A percentile compares a stretch with the other conserved stretches of the same genome.
phyloP scores from a whole-genome alignment of 2,329 filamentous ascomycete species.

The Chaetomium olivaceum region DNA sequence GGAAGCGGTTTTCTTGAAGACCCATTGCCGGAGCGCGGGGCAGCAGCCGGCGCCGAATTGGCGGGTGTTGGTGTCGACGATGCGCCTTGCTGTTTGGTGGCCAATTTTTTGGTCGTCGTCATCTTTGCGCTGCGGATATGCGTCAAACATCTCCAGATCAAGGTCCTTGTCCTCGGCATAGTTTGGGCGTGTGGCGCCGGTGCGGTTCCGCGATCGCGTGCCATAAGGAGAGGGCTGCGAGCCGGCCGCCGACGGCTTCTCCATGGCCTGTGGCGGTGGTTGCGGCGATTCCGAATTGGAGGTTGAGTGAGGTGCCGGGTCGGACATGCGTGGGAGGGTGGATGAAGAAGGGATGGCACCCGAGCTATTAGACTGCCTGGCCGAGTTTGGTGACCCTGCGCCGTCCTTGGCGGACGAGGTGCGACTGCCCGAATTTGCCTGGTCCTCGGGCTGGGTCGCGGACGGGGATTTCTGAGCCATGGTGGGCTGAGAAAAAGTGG shows the following conservation, averaged over 20 bases:
- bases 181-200: slow-evolving; percentile 77
- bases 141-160: slow-evolving; percentile 82
- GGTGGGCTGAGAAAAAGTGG: slow-evolving; percentile 26
- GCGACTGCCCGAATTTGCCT: slow-evolving; percentile 33
- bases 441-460: slow-evolving; percentile 35
- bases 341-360: slow-evolving; percentile 33
- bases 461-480: slow-evolving; percentile 44
- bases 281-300: slow-evolving; percentile 39
- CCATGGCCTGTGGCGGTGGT: slow-evolving; percentile 41
- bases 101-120: slow-evolving; percentile 60
- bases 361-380: slow-evolving; percentile 32
- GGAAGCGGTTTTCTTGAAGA: slow-evolving; percentile 37
- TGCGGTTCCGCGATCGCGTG: slow-evolving; percentile 89
- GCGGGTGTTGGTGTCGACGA: slow-evolving; percentile 23
- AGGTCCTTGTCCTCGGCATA: slow-evolving; percentile 93
- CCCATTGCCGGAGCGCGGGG: slow-evolving; percentile 33
- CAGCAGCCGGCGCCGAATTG: slow-evolving; percentile 28
- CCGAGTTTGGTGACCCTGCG: slow-evolving; percentile 32
- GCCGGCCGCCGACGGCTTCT: slow-evolving; percentile 48
- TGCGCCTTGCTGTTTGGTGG: slow-evolving; percentile 35
- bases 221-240: slow-evolving; percentile 73
- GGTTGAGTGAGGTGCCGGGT: slow-evolving; percentile 30
- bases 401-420: slow-evolving; percentile 35
- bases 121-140: slow-evolving; percentile 56
- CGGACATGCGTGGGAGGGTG: slow-evolving; percentile 38